Conservation (phyloP, 2,329 filamentous ascomycete genomes). For the Diplodia scrobiculata region DNA sequence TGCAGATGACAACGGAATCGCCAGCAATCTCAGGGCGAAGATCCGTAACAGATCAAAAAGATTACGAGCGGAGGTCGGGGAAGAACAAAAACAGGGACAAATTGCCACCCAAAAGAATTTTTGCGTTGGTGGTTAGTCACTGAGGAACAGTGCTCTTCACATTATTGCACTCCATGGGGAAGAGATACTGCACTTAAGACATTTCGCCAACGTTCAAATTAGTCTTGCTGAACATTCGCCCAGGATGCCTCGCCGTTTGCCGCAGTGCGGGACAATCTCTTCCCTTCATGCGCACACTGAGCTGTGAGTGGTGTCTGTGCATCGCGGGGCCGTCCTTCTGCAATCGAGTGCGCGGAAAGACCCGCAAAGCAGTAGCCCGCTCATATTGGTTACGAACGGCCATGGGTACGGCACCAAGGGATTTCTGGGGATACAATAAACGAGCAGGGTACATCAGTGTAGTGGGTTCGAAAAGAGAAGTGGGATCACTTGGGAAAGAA, state of each 20-base stretch:
- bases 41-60: background rate
- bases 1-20: background rate
- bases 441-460: background rate
- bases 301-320: constrained; percentile 22
- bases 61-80: background rate
- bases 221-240: constrained; percentile 16
- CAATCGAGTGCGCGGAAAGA: constrained; percentile 26
- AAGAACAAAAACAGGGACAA: constrained; percentile 17
- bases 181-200: background rate
- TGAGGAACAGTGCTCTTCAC: background rate
- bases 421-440: background rate
- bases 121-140: constrained; percentile 8
- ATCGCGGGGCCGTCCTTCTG: constrained; percentile 15
- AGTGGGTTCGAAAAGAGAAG: background rate
- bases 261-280: constrained; percentile 14
- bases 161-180: background rate
- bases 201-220: constrained; percentile 15
- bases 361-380: background rate
- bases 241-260: constrained; percentile 15
- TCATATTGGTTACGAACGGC: constrained; percentile 17
- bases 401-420: background rate
- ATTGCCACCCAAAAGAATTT: constrained; percentile 12
- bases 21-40: background rate
- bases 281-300: constrained; percentile 13
- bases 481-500: constrained; percentile 2